phyloP scores from a whole-genome alignment of 2,329 filamentous ascomycete species.

The Thielaviopsis musarum region DNA sequence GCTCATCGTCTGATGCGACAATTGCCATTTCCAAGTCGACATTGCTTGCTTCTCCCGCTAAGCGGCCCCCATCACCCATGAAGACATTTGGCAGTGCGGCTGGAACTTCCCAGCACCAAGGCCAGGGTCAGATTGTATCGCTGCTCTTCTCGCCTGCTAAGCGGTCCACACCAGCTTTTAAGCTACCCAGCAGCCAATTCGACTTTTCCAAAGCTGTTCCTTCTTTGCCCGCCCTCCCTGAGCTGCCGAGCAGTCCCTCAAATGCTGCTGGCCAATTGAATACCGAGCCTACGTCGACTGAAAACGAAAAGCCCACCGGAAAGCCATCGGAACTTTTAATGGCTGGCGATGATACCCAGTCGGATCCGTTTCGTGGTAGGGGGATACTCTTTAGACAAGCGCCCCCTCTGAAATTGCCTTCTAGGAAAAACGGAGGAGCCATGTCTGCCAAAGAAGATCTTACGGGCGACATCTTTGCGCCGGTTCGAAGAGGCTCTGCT shows the following conservation, averaged over 20 bases:
- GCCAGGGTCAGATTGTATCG: constrained; percentile 29
- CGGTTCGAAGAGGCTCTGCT: constrained; percentile 7
- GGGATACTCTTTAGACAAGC: constrained; percentile 6
- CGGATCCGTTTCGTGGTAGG: constrained; percentile 4
- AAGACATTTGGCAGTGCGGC: constrained; percentile 21
- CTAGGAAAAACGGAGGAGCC: constrained; percentile 2
- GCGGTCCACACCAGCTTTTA: constrained; percentile 16
- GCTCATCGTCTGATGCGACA: constrained; percentile 13
- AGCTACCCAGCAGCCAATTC: constrained; percentile 6
- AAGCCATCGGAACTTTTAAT: constrained; percentile 21
- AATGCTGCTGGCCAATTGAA: neutral
- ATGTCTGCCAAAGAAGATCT: constrained; percentile 6
- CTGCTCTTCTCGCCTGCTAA: constrained; percentile 37
- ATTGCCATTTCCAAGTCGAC: constrained; percentile 21
- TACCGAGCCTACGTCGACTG: neutral
- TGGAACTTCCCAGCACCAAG: constrained; percentile 16
- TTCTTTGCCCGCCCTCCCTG: constrained; percentile 1
- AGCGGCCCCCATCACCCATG: constrained; percentile 29
- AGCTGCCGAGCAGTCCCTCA: neutral
- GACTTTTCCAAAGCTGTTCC: constrained; percentile 4
- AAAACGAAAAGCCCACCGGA: neutral
- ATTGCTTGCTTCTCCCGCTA: constrained; percentile 33
- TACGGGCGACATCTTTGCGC: constrained; percentile 12
- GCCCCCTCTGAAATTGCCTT: constrained; percentile 9
- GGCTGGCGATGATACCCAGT: constrained; percentile 18